phyloP scores from a whole-genome alignment of 805 yeast species.

The Starmerella bacillaris region DNA sequence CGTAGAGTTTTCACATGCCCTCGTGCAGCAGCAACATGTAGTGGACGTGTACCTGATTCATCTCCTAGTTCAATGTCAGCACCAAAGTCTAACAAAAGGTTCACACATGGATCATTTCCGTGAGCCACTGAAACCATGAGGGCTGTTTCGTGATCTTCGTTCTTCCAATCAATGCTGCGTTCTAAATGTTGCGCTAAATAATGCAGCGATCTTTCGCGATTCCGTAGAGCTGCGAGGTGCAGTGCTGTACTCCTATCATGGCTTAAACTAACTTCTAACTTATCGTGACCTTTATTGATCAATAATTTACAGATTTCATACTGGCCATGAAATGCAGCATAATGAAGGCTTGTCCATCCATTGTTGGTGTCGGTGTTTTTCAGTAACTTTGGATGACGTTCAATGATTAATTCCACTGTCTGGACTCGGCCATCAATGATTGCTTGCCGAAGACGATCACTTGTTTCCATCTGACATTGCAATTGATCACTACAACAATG shows the following conservation, averaged over 20 bases:
- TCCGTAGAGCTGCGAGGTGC: slow-evolving; percentile 47
- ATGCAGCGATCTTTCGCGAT: slow-evolving; percentile 57
- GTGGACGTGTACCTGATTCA: slow-evolving; percentile 57
- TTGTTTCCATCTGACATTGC: slow-evolving; percentile 40
- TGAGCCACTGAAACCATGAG: slow-evolving; percentile 47
- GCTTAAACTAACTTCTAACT: slow-evolving; percentile 32
- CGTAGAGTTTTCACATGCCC: slow-evolving; percentile 44
- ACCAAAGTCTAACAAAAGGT: slow-evolving; percentile 49
- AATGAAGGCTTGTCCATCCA: slow-evolving; percentile 75
- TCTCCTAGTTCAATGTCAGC: slow-evolving; percentile 63
- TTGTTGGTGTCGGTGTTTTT: slow-evolving; percentile 48
- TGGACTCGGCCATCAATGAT: slow-evolving; percentile 42
- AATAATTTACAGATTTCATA: slow-evolving; percentile 44
- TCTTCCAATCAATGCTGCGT: slow-evolving; percentile 38
- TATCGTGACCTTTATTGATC: slow-evolving; percentile 40
- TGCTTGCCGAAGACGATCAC: slow-evolving; percentile 49
- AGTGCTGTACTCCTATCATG: slow-evolving; percentile 45
- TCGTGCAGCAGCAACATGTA: slow-evolving; percentile 64
- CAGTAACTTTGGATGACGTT: slow-evolving; percentile 49
- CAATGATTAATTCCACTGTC: slow-evolving; percentile 46
- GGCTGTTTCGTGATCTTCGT: slow-evolving; percentile 28
- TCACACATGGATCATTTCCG: slow-evolving; percentile 46
- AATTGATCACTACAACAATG: too few species aligned
- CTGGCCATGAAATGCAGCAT: slow-evolving; percentile 58
- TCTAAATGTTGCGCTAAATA: slow-evolving; percentile 50